Evolutionary conservation across 192 early-diverging fungal genomes (phyloP), one percentile per base, ranked within the genome.

Genomic region (Coemansia javaensis): DNA sequence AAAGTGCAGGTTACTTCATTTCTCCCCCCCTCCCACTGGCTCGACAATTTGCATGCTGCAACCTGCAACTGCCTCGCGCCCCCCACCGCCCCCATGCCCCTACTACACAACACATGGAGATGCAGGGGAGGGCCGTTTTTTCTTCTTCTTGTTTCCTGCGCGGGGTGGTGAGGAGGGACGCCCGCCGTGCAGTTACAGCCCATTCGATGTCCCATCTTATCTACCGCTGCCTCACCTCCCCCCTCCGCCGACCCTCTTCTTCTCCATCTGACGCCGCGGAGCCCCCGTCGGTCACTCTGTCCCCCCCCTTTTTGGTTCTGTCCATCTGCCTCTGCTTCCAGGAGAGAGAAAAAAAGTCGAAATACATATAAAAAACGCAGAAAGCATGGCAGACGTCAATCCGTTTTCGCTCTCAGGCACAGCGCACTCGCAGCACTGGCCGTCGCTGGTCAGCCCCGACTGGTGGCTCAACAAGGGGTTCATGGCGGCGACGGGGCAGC

Each of bases 401-500:
- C 50, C 72, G 27, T 75, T 75, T 45, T 68, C 72, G 50, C 50
- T 56, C 31, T 75, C 72, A 9, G 72, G 72, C 40, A 75, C 72
- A 24, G 56, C 56, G 57, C 37, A 64, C 50, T 64, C 65, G 48
- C 72, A 75, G 48, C 72, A 75, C 61, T 75, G 72, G 72, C 72
- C 72, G 40, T 75, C 72, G 42, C 60, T 75, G 32, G 50, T 75
- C 32, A 75, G 72, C 34, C 72, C 72, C 39, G 72, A 75, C 61
- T 75, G 61, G 59, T 75, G 72, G 72, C 72, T 75, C 44, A 75
- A 75, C 66, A 34, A 75, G 61, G 60, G 44, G 13, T 68, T 68
- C 40, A 44, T 68, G 34, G 47, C 56, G 20, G 37, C 46, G 7
- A 75, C 72, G 2, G 72, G 72, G 7, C 60, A 75, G 66, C 66